Evolutionary conservation across 1,139 yeast genomes (phyloP), one percentile per base, ranked within the genome.

Genomic region (Magnusiomyces magnusii): DNA sequence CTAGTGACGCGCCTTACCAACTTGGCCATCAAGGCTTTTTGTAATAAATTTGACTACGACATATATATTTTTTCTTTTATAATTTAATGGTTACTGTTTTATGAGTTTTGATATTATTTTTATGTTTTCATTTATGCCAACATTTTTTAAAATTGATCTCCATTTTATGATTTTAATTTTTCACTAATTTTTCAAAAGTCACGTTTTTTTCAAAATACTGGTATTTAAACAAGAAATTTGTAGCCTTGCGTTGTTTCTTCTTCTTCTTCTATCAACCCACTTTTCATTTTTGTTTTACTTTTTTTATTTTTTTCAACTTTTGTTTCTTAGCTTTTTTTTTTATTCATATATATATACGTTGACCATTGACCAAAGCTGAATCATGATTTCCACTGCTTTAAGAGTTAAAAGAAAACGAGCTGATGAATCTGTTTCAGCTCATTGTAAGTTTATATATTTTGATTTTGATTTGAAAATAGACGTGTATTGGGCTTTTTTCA

Each of bases 391-490:
- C 10, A 42, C 55, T 2, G 23, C 55, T 13, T 53, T 59, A n/a
- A 52, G 97, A 61, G 86, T 92, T 71, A 92, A 92, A 73, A 79
- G 98, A 63, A 86, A 87, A 69, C 79, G 96, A 62, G 85, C 84
- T 58, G 95, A 89, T 67, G 96, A 88, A 64, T 96, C 97, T 1
- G 78, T 92, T 27, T 90, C 87, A 65, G 96, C 97, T 0, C 77
- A 92, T 64, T 75, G 80, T 73, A 68, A 9, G 44, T 9, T 17
- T 21, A 44, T 44, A 5, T 23, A 5, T 19, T 44, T 19, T 44
- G 36, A 7, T 31, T 31, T 7, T 7, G 10, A 13, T 31, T 31
- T 31, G 36, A 31, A 7, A 31, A 31, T 31, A 7, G 36, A 7
- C 7, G 13, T 7, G 7, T 31, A 7, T 31, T 31, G 13, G 10